Evolutionary conservation across 1,139 yeast species (phyloP).

Genomic region (Geotrichum histeridarum): DNA sequence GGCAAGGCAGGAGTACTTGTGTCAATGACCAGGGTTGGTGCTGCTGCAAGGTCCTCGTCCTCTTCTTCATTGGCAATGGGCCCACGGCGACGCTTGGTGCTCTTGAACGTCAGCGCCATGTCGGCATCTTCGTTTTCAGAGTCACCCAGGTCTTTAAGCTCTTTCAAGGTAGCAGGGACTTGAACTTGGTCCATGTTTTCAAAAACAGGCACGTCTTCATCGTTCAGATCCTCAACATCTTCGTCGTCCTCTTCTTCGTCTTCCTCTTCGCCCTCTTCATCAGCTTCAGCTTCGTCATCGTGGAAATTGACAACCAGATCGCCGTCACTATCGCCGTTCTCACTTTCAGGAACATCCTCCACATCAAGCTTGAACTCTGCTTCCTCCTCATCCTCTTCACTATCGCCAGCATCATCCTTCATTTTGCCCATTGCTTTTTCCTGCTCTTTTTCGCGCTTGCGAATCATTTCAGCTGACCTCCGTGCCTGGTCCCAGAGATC

Average conservation of each 20-base stretch:
- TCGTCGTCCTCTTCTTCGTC: constrained; percentile 22
- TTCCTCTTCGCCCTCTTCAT: constrained; percentile 31
- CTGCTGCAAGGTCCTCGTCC: constrained; percentile 18
- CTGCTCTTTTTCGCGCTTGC: constrained; percentile 34
- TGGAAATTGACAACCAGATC: constrained; percentile 15
- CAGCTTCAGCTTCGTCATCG: constrained; percentile 30
- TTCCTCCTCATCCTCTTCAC: constrained; percentile 28
- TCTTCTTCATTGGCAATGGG: constrained; percentile 7
- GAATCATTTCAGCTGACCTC: constrained; percentile 32
- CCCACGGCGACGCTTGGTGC: constrained; percentile 4
- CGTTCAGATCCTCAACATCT: constrained; percentile 16
- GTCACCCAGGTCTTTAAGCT: background rate
- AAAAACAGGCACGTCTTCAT: constrained; percentile 16
- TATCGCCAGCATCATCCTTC: constrained; percentile 24
- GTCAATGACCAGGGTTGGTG: background rate
- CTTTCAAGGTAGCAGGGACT: background rate
- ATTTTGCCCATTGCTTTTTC: constrained; percentile 28
- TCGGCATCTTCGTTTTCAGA: constrained; percentile 3
- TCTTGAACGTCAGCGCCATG: background rate
- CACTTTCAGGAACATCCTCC: constrained; percentile 29
- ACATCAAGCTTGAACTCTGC: constrained; percentile 28
- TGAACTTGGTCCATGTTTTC: constrained; percentile 4
- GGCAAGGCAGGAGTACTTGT: background rate
- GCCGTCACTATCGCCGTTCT: constrained; percentile 24
- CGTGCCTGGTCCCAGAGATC: constrained; percentile 57